Base-by-base conservation (phyloP, 2,329 filamentous ascomycete genomes). In the Tolypocladium ophioglossoides region DNA sequence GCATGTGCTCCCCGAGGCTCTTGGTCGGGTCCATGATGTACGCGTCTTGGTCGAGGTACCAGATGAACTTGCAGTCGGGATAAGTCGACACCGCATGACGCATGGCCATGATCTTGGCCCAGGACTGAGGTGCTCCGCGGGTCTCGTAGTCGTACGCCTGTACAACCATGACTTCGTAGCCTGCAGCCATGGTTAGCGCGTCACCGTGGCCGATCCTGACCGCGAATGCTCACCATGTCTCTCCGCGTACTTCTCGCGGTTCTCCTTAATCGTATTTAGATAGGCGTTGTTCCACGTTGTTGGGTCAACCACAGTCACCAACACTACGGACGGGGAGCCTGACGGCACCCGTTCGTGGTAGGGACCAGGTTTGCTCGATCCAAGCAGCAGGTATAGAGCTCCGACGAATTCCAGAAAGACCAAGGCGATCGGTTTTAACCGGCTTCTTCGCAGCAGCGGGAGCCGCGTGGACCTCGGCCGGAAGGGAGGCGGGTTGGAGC, bases 41-140 rank as follows among this genome's bases (percentile, higher is more conserved):
- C 10, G 90, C 82, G 63, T 94, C 84, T 62, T 89, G 82, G 56
- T 92, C 89, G 18, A 99, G 83, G 66, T 86, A 90, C 86, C 92
- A 97, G 67, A 97, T 80, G 68, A 85, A 96, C 50, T 80, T 84
- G 57, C 82, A 84, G 61, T 90, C 80, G 6, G 91, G 89, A 66
- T 86, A 85, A 48, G 84, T 78, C 8, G 89, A 84, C 72, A 97
- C 83, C 50, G 92, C 92, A 69, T 99, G 92, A 57, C 94, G 87
- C 66, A 95, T 77, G 9, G 92, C 89, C 57, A 92, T 89, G 52
- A 97, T 80, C 62, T 87, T 84, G 44, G 88, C 78, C 88, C 89
- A 95, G 49, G 83, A 83, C 53, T 68, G 56, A 60, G 85, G 76
- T 52, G 80, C 71, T 55, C 78, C 78, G 55, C 76, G 70, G 35